Base-by-base conservation (phyloP, 805 yeast genomes). In the Pichia phayaonensis region DNA sequence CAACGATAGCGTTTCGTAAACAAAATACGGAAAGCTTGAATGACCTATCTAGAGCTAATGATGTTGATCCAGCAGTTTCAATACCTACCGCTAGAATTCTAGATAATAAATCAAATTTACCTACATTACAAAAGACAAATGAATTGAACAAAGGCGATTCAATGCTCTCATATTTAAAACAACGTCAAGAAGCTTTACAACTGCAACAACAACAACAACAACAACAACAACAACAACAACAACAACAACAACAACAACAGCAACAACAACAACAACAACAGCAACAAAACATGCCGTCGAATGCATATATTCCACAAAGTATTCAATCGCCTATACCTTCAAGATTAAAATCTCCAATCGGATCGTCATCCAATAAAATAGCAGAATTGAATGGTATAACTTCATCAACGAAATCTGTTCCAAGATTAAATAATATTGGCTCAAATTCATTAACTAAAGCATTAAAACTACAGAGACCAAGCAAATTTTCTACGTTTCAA, bases 1-100 rank as follows among this genome's bases (percentile, higher is more conserved):
- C 48, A 11, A 36, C 52, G 4, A 12, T 45, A 16, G 40, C 22
- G 2, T 49, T 49, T 18, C 40, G 44, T 23, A 46, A 46, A 10
- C 22, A 40, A 16, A 5, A 40, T 29, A 12, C 15, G 12, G 24
- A 21, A 8, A 8, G 22, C 10, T 8, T n/a, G 11, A 24, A 27
- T 7, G 8, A 39, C 40, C 10, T n/a, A n/a, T 16, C 38, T 2
- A 8, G 7, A 16, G n/a, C 5, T 34, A 34, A n/a, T 8, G 20
- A 34, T 34, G 11, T 7, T n/a, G 20, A 16, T 34, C 20, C 2
- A 34, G n/a, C n/a, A 34, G 8, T 34, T n/a, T 3, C 38, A 16
- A 8, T 8, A 34, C 38, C 38, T 4, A 4, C 18, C 16, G 11
- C 38, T 34, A 34, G 20, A 34, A n/a, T 34, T 11, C n/a, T 34